Base-by-base conservation (phyloP, 2,329 filamentous ascomycete species). In the Paradendryphiella salina region DNA sequence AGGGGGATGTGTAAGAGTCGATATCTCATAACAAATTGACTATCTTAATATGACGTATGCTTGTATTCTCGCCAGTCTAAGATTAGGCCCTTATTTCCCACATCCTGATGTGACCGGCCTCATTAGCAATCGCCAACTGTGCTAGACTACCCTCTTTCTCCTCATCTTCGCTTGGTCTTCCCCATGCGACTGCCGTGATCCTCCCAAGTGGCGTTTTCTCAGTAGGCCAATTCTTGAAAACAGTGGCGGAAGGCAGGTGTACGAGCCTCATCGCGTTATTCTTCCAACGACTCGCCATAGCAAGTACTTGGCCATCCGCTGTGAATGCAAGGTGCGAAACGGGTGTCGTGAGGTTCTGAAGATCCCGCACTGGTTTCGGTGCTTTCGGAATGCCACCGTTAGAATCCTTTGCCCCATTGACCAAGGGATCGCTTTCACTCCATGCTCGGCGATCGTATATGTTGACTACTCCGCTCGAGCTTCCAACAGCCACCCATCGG, bases 141-240 rank as follows among this genome's bases (percentile, higher is more conserved):
- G 67, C 69, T 20, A 67, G 45, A 46, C 67, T 67, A 5, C 75
- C 90, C 76, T 88, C 91, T 29, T 91, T 66, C 60, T 80, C 82
- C 13, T 83, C 76, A 36, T 79, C 78, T 37, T 75, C 70, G 9
- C 66, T 63, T 3, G 75, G 77, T 14, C 66, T 69, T 2, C 72
- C 76, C 64, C 77, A 79, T 14, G 79, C 76, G 57, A 82, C 67
- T 9, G 76, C 69, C 2, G 89, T 89, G 59, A 97, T 85, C 52
- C 90, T 82, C 0, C 94, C 94, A 54, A 99, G 75, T 0, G 92
- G 91, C 49, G 94, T 99, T 71, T 88, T 86, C 57, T 85, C 84
- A 46, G 93, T 99, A 18, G 94, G 94, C 94, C 94, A 99, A 75
- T 99, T 99, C 66, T 87, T 85, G 80, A 94, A 99, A 15, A 97